Evolutionary conservation across 192 early-diverging fungal genomes (phyloP).

Genomic region (Podila epigama): DNA sequence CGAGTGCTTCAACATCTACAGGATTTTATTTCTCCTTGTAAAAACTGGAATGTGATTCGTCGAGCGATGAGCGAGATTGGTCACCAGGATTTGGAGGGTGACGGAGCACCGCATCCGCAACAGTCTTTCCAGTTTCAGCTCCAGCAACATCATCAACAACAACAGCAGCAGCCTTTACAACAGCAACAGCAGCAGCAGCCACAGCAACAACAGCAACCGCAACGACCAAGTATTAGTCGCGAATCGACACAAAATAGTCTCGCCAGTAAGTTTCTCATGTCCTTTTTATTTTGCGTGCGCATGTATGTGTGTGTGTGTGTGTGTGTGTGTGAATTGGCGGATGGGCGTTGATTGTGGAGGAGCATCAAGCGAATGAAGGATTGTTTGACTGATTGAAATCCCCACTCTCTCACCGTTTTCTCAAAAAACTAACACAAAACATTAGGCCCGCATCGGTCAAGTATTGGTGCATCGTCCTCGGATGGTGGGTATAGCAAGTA

Average conservation of each 20-base stretch:
- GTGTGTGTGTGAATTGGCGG: no score
- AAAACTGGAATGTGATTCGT: constrained; percentile 64
- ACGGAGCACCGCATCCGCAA: neutral
- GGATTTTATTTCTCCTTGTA: constrained; percentile 59
- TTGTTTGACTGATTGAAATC: no score
- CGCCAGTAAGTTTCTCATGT: neutral
- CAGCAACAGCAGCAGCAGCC: neutral
- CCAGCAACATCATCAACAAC: neutral
- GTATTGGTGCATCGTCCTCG: neutral
- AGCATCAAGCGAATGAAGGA: no score
- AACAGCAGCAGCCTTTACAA: no score
- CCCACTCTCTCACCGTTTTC: no score
- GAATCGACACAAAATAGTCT: neutral
- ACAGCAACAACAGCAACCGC: neutral
- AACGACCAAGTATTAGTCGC: neutral
- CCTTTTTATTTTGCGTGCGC: neutral
- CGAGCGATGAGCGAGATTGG: constrained; percentile 58
- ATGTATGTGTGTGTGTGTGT: neutral
- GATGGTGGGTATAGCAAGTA: constrained; percentile 10
- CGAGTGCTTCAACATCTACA: constrained; percentile 56
- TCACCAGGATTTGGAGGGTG: constrained; percentile 12
- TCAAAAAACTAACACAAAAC: no score
- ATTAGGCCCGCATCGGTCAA: neutral
- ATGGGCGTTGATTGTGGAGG: no score
- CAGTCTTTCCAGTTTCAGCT: neutral